Base-by-base conservation (phyloP, 495 filamentous ascomycete genomes). In the Cryomyces antarcticus region DNA sequence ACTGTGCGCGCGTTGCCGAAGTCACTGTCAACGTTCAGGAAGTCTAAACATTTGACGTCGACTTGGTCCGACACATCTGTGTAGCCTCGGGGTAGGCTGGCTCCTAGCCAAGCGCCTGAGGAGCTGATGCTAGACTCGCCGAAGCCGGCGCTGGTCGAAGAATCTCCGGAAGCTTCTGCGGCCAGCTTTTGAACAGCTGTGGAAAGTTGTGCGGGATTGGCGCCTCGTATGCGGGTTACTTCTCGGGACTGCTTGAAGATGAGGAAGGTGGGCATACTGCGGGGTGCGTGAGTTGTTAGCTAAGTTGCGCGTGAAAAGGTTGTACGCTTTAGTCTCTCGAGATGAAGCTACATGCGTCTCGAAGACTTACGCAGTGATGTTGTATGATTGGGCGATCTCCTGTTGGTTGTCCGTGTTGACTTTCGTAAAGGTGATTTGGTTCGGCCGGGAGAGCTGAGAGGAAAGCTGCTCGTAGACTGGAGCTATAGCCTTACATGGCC, bases 391-490 rank as follows among this genome's bases (percentile, higher is more conserved):
- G 9, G 82, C 75, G 34, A 95, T 68, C 13, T 81, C 73, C 54
- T 76, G 66, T 56, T 88, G 81, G 24, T 72, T 50, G 42, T 92
- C 82, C 39, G 76, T 77, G 63, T 96, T 74, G 62, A 93, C 69
- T 65, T 93, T 93, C 57, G 73, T 77, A 56, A 95, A 94, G 44
- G 75, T 80, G 46, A 92, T 77, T 40, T 69, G 64, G 45, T 77
- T 75, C 12, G 78, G 75, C 28, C 75, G 72, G 2, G 83, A 81
- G 30, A 89, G 71, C 50, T 75, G 69, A 41, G 55, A 54, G 13
- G 84, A 77, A 36, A 93, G 70, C 60, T 80, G 71, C 50, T 88
- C 80, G 62, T 82, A 95, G 42, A 82, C 56, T 7, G 86, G 83
- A n/a, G 78, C 78, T 46, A 93, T 82, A 44, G 71, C 64, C 50